phyloP scores from a whole-genome alignment of 129 eudicot species.

The Apium graveolens region DNA sequence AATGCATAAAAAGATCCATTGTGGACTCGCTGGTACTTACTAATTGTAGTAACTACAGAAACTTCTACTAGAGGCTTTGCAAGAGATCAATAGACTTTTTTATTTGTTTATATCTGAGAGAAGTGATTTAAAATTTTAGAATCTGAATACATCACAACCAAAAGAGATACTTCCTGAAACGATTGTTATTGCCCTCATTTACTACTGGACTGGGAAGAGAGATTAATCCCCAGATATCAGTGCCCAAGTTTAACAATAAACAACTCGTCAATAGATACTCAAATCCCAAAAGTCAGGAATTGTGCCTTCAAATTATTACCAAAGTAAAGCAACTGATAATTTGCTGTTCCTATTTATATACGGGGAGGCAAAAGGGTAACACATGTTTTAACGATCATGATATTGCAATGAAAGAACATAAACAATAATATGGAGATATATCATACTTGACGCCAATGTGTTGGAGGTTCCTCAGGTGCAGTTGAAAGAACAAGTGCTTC shows the following conservation, averaged over 20 bases:
- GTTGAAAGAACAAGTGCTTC: slow-evolving; percentile 87
- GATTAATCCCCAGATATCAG: background rate
- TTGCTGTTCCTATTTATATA: background rate
- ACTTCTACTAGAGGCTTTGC: background rate
- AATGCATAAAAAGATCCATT: background rate
- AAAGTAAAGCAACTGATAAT: background rate
- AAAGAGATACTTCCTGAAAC: background rate
- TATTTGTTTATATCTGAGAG: background rate
- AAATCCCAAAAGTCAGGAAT: background rate
- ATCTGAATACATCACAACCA: background rate
- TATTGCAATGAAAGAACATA: background rate
- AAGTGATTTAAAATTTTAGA: background rate
- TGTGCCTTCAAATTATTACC: background rate
- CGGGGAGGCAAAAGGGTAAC: background rate
- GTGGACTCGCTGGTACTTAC: background rate
- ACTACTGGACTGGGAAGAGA: background rate
- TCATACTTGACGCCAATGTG: slow-evolving; percentile 96
- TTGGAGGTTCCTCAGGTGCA: slow-evolving; percentile 98
- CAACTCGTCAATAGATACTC: background rate
- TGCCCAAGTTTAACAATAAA: background rate
- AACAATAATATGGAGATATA: background rate
- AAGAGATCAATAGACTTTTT: background rate
- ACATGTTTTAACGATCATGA: background rate
- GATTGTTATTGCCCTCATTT: background rate
- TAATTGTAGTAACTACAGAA: background rate